Conservation (phyloP, 495 filamentous ascomycete species). For the Halenospora varia region DNA sequence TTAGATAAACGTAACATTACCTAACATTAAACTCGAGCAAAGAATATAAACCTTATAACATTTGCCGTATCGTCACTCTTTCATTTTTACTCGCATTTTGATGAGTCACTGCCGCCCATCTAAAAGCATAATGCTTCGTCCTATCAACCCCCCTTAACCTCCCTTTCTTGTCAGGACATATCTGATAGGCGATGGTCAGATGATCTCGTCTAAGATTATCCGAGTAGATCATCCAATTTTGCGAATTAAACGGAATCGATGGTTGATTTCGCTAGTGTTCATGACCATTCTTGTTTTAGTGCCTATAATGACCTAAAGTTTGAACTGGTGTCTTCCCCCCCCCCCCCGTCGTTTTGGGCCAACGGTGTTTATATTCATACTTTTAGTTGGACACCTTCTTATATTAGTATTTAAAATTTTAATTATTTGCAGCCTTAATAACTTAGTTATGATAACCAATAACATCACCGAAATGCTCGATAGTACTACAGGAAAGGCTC, state of each 20-base stretch:
- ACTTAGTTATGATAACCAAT: conserved; percentile 1
- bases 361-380: not conserved
- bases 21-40: too few relatives aligned
- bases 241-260: not conserved
- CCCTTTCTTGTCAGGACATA: too few relatives aligned
- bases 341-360: not conserved
- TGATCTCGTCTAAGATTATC: not conserved
- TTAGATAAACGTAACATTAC: too few relatives aligned
- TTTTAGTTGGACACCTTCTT: not conserved
- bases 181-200: not conserved
- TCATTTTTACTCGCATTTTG: not conserved
- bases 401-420: not conserved
- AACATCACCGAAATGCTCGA: conserved; percentile 4
- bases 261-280: not conserved
- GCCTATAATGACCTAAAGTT: not conserved
- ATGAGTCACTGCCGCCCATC: not conserved
- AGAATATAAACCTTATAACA: too few relatives aligned
- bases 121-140: not conserved
- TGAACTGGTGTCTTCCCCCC: not conserved
- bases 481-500: conserved; percentile 25
- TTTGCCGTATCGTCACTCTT: too few relatives aligned
- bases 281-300: not conserved
- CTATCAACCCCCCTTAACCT: not conserved
- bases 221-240: not conserved
- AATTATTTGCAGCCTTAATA: not conserved